These are phyloP conservation scores for Rhynchospora tenuis DNA, from an alignment of 176 grass and related monocot genomes.

Conservation along the genomic window DNA sequence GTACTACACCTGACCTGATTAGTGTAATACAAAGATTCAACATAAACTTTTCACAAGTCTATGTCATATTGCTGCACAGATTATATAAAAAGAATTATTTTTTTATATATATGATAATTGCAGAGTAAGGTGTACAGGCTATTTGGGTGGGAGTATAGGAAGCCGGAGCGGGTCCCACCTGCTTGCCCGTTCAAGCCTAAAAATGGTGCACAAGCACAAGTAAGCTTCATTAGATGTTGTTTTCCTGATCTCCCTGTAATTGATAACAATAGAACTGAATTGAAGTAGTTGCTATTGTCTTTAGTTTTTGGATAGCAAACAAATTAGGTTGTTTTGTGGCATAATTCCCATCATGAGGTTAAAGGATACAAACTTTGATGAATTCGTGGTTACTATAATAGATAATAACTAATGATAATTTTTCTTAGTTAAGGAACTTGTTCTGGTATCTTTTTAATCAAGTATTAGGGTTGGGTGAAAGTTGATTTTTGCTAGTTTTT, in stretches of 20 bases:
- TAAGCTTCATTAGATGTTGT: conserved; percentile 24
- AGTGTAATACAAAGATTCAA: background rate
- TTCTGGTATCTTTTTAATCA: background rate
- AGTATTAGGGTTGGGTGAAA: background rate
- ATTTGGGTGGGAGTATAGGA: conserved; percentile 95
- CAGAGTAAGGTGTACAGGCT: conserved; percentile 79
- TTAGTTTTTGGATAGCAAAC: background rate
- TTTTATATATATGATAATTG: conserved; percentile 7
- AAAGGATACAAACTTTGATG: background rate
- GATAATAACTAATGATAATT: background rate
- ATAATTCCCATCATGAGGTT: background rate
- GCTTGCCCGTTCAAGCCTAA: conserved; percentile 89
- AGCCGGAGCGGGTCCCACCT: conserved; percentile 63
- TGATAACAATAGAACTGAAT: background rate
- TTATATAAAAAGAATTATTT: background rate
- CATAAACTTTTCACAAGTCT: background rate
- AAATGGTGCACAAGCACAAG: conserved; percentile 26
- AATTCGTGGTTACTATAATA: background rate
- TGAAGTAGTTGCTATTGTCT: background rate
- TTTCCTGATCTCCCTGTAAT: background rate
- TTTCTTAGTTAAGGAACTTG: background rate
- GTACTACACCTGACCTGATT: background rate
- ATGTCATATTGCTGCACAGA: background rate
- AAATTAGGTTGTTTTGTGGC: background rate
- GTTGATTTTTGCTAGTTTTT: background rate